Percentiles rank a stretch among this genome's conserved stretches.
Conservation (phyloP, 768 basidiomycete genomes). For the Pilatotrama ljubarskyi region DNA sequence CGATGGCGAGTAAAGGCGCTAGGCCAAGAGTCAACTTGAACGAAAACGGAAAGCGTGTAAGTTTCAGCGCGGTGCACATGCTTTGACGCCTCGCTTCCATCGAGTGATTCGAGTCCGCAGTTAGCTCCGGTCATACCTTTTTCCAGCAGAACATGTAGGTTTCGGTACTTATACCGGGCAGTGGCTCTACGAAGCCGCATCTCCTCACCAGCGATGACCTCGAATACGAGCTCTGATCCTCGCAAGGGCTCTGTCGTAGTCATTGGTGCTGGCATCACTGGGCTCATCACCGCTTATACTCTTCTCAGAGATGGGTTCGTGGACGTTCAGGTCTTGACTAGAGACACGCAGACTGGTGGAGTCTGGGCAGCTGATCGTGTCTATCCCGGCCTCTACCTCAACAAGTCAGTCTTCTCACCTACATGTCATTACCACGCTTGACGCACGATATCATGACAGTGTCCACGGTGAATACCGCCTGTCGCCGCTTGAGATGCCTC, state of each 20-base stretch:
- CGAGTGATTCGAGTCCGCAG: too few species aligned
- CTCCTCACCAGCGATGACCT: background rate
- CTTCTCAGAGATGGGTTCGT: constrained; percentile 59
- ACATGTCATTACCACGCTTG: background rate
- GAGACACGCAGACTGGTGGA: constrained; percentile 57
- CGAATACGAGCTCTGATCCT: background rate
- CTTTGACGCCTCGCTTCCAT: too few species aligned
- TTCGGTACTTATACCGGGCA: too few species aligned
- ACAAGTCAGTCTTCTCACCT: constrained; percentile 48
- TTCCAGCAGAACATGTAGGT: too few species aligned
- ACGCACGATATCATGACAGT: constrained; percentile 34
- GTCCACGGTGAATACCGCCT: constrained; percentile 66
- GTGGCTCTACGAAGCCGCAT: too few species aligned
- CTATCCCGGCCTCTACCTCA: constrained; percentile 58
- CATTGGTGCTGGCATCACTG: constrained; percentile 59
- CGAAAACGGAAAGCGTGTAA: too few species aligned
- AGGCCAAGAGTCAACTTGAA: too few species aligned
- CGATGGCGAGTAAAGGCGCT: too few species aligned
- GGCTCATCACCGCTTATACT: constrained; percentile 57
- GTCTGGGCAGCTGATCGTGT: constrained; percentile 58
- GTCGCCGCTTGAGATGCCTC: constrained; percentile 54
- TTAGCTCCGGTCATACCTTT: too few species aligned
- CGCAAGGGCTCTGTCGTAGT: constrained; percentile 39
- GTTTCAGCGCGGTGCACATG: too few species aligned
- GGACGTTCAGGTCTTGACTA: constrained; percentile 53